These are phyloP conservation scores for Penicillium sp. DNA, from an alignment of 2,329 filamentous ascomycete species.

Conservation along the genomic window DNA sequence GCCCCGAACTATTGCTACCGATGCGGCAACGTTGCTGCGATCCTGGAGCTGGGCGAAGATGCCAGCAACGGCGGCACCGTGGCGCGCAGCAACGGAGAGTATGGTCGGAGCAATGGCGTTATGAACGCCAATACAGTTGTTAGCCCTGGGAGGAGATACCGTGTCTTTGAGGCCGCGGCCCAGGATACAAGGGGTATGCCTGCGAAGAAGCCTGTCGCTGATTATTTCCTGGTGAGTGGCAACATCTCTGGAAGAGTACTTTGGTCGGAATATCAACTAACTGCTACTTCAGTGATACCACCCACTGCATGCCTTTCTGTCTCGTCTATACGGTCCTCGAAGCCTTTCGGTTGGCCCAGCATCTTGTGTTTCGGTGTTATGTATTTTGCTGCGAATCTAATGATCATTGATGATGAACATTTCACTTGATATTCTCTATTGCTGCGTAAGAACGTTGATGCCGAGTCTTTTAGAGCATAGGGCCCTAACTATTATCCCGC, in stretches of 20 bases:
- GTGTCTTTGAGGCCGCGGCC: constrained; percentile 93
- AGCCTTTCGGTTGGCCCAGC: constrained; percentile 12
- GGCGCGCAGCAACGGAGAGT: constrained; percentile 55
- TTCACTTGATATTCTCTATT: constrained; percentile 1
- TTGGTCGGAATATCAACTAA: constrained; percentile 7
- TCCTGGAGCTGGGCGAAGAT: constrained; percentile 88
- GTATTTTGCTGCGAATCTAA: constrained; percentile 19
- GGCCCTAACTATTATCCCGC: no score
- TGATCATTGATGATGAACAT: constrained; percentile 22
- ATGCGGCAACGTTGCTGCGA: constrained; percentile 91
- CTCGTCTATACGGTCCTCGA: constrained; percentile 11
- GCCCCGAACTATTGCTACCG: constrained; percentile 96
- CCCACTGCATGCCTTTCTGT: constrained; percentile 13
- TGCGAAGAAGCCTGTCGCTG: constrained; percentile 94
- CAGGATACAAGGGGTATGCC: constrained; percentile 97
- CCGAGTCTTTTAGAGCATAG: no score
- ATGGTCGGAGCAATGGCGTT: constrained; percentile 42
- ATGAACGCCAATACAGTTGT: constrained; percentile 46
- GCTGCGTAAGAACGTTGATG: neutral
- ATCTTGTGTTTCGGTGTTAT: constrained; percentile 21
- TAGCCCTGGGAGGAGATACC: constrained; percentile 82
- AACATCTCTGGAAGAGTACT: neutral
- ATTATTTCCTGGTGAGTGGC: constrained; percentile 72
- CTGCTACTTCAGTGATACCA: constrained; percentile 20
- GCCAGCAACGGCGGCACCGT: constrained; percentile 68